These are phyloP conservation scores for Talaromyces sp. DNA, from an alignment of 2,329 filamentous ascomycete species.

Conservation along the genomic window DNA sequence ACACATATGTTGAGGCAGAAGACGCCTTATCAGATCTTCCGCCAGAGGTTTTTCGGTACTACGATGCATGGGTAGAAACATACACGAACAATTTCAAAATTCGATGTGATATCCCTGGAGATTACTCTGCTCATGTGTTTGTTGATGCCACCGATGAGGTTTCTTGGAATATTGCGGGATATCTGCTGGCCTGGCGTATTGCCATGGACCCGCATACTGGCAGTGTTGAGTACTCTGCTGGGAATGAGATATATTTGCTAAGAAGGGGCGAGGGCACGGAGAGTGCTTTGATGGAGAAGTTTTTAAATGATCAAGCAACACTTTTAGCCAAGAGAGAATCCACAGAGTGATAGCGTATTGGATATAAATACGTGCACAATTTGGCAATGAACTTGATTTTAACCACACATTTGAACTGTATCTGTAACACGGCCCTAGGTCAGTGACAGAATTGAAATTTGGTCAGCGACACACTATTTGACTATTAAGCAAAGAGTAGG, in stretches of 20 bases:
- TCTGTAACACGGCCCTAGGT: not conserved
- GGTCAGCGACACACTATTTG: too few relatives aligned
- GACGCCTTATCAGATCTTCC: slow-evolving; percentile 11
- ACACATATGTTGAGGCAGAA: slow-evolving; percentile 1
- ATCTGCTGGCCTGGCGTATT: slow-evolving; percentile 18
- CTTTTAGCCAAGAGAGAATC: not conserved
- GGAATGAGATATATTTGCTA: not conserved
- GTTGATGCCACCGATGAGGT: slow-evolving; percentile 12
- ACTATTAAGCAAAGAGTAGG: not conserved
- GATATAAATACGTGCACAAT: too few relatives aligned
- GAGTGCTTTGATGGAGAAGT: not conserved
- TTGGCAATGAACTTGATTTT: too few relatives aligned
- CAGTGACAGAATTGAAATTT: not conserved
- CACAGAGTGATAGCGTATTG: not conserved
- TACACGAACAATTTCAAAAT: slow-evolving; percentile 13
- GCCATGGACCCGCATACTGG: slow-evolving; percentile 12
- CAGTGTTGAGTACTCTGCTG: not conserved
- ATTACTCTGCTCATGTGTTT: slow-evolving; percentile 13
- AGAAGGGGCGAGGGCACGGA: not conserved
- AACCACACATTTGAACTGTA: not conserved
- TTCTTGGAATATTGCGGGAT: slow-evolving; percentile 18
- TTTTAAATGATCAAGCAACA: not conserved
- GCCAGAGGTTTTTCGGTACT: slow-evolving; percentile 10
- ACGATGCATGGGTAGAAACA: slow-evolving; percentile 15
- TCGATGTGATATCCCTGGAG: slow-evolving; percentile 6